Conservation (phyloP, 2,329 filamentous ascomycete species). For the Colletotrichum navitas region DNA sequence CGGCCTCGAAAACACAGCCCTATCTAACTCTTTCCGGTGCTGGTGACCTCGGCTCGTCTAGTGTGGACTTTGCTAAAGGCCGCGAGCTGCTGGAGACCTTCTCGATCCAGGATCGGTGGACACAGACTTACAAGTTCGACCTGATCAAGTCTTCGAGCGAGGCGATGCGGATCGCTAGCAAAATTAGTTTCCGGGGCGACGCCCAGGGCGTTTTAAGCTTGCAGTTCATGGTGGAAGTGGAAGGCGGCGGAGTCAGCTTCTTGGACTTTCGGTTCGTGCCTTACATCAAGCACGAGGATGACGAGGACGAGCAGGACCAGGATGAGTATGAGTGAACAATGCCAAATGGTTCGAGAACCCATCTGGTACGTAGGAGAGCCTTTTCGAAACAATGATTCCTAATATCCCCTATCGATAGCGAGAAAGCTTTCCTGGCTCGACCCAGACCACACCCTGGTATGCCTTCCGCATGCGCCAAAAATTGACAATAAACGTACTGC, state of each 20-base stretch:
- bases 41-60: slow-evolving; percentile 71
- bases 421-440: neutral
- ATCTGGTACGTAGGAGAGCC: neutral
- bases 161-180: slow-evolving; percentile 93
- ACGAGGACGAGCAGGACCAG: slow-evolving; percentile 57
- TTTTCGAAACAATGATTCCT: too few relatives aligned
- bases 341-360: neutral
- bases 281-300: slow-evolving; percentile 71
- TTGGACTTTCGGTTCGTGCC: slow-evolving; percentile 88
- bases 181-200: slow-evolving; percentile 92
- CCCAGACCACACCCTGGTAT: neutral
- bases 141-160: slow-evolving; percentile 87
- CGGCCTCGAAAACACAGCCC: slow-evolving; percentile 72
- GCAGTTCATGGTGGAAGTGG: slow-evolving; percentile 95
- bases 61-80: slow-evolving; percentile 75
- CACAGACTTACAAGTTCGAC: slow-evolving; percentile 87
- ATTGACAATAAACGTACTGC: slow-evolving; percentile 19
- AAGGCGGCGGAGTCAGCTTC: slow-evolving; percentile 77
- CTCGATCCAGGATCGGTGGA: slow-evolving; percentile 69
- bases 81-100: slow-evolving; percentile 81
- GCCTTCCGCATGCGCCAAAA: slow-evolving; percentile 33
- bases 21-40: slow-evolving; percentile 80
- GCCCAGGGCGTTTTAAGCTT: slow-evolving; percentile 90
- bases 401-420: neutral
- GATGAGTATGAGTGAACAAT: slow-evolving; percentile 48